phyloP scores from a whole-genome alignment of 192 early-diverging fungal genomes.

The Umbelopsis isabellina region DNA sequence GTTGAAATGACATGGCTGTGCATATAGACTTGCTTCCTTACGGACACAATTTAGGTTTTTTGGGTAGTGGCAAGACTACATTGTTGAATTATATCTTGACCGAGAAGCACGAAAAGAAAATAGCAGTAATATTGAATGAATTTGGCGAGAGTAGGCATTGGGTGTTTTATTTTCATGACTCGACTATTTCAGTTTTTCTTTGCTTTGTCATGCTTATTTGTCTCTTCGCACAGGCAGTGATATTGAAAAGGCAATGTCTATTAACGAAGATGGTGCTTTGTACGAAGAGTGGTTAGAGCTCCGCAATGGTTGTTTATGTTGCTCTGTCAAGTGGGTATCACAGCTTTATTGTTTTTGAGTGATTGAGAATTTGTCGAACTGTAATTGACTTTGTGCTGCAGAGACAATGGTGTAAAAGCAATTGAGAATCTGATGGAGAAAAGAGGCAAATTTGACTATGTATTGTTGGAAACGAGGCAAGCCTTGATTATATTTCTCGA shows the following conservation, averaged over 20 bases:
- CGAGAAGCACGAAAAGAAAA: slow-evolving; percentile 88
- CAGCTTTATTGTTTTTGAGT: neutral
- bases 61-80: slow-evolving; percentile 92
- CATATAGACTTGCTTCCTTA: neutral
- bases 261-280: slow-evolving; percentile 79
- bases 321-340: slow-evolving; percentile 82
- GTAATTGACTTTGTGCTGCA: slow-evolving; percentile 25
- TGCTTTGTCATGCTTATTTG: neutral
- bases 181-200: neutral
- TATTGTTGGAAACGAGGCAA: slow-evolving; percentile 88
- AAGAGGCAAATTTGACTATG: slow-evolving; percentile 93
- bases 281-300: slow-evolving; percentile 98
- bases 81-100: slow-evolving; percentile 84
- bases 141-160: slow-evolving; percentile 79
- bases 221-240: slow-evolving; percentile 63
- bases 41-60: slow-evolving; percentile 56
- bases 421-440: slow-evolving; percentile 93
- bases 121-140: slow-evolving; percentile 98
- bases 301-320: slow-evolving; percentile 97
- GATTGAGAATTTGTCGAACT: neutral
- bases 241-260: slow-evolving; percentile 90
- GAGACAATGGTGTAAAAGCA: slow-evolving; percentile 91
- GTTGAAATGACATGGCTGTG: neutral
- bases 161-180: neutral
- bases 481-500: slow-evolving; percentile 51